Percentiles rank a stretch among this genome's conserved stretches.
Conservation (phyloP, 306 rosid genomes). For the Oxytropis ochrocephala region DNA sequence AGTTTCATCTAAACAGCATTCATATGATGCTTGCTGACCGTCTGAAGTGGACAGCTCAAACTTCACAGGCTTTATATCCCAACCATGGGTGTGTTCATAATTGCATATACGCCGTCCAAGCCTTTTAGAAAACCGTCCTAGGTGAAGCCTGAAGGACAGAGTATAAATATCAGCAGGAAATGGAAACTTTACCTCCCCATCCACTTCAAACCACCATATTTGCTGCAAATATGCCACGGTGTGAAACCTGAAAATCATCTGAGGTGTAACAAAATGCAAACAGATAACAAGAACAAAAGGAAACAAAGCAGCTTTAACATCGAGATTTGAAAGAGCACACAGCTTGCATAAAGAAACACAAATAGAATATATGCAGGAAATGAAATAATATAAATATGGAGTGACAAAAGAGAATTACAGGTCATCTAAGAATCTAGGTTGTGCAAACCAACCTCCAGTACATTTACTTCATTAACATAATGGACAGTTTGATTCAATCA, state of each 20-base stretch:
- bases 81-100: slow-evolving; percentile 89
- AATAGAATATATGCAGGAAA: slow-evolving; percentile 2
- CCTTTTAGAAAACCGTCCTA: slow-evolving; percentile 74
- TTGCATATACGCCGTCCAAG: slow-evolving; percentile 73
- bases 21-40: slow-evolving; percentile 61
- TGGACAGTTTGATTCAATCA: background rate
- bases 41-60: slow-evolving; percentile 67
- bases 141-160: slow-evolving; percentile 66
- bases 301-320: background rate
- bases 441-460: slow-evolving; percentile 5
- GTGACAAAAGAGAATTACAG: background rate
- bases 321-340: background rate
- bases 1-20: slow-evolving; percentile 61
- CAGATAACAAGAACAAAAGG: slow-evolving; percentile 8
- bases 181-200: slow-evolving; percentile 68
- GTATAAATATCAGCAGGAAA: slow-evolving; percentile 82
- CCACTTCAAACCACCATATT: slow-evolving; percentile 97
- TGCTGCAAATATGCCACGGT: slow-evolving; percentile 77
- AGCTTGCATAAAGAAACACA: background rate
- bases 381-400: background rate
- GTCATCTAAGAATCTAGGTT: background rate
- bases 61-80: slow-evolving; percentile 77
- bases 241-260: slow-evolving; percentile 63
- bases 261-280: slow-evolving; percentile 18
- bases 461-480: background rate